Conservation (phyloP, 2,329 filamentous ascomycete genomes). For the Nigrospora osmanthi region DNA sequence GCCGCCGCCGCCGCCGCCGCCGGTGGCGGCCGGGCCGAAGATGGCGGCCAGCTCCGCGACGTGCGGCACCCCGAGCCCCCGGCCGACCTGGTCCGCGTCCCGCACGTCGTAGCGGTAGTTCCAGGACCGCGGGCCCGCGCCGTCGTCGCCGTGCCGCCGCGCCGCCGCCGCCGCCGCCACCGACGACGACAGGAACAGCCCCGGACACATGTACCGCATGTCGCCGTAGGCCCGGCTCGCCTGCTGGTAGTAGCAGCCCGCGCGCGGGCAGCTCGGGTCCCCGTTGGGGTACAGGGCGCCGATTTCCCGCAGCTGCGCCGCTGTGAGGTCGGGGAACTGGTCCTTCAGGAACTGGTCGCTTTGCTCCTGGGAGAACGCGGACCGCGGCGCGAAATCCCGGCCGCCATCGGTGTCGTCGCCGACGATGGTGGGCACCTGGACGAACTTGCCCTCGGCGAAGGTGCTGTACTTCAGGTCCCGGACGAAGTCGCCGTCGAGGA, state of each 20-base stretch:
- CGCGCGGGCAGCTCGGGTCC: slow-evolving; percentile 34
- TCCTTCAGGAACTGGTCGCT: slow-evolving; percentile 48
- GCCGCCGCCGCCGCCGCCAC: slow-evolving; percentile 10
- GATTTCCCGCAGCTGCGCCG: slow-evolving; percentile 40
- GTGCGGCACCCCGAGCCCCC: slow-evolving; percentile 58
- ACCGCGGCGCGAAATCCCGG: slow-evolving; percentile 48
- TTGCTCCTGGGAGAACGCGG: slow-evolving; percentile 34
- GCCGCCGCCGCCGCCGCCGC: slow-evolving; percentile 27
- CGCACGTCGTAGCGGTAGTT: slow-evolving; percentile 65
- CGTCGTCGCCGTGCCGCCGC: too few relatives aligned
- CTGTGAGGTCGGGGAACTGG: slow-evolving; percentile 49
- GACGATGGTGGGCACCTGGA: slow-evolving; percentile 45
- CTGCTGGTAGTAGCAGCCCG: slow-evolving; percentile 51
- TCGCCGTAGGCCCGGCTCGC: slow-evolving; percentile 54
- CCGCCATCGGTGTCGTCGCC: slow-evolving; percentile 59
- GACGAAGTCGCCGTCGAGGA: slow-evolving; percentile 46
- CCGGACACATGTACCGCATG: slow-evolving; percentile 57
- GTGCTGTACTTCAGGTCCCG: slow-evolving; percentile 39
- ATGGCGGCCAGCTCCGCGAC: slow-evolving; percentile 60
- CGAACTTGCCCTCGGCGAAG: slow-evolving; percentile 39
- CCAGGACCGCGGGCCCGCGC: slow-evolving; percentile 40
- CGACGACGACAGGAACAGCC: slow-evolving; percentile 42
- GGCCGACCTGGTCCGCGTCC: slow-evolving; percentile 42
- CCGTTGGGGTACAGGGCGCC: slow-evolving; percentile 47
- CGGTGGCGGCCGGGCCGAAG: slow-evolving; percentile 53